A percentile compares a stretch with the other conserved stretches of the same genome.
phyloP scores from a whole-genome alignment of 73 alveolate genomes.

The Effrenium voratum region DNA sequence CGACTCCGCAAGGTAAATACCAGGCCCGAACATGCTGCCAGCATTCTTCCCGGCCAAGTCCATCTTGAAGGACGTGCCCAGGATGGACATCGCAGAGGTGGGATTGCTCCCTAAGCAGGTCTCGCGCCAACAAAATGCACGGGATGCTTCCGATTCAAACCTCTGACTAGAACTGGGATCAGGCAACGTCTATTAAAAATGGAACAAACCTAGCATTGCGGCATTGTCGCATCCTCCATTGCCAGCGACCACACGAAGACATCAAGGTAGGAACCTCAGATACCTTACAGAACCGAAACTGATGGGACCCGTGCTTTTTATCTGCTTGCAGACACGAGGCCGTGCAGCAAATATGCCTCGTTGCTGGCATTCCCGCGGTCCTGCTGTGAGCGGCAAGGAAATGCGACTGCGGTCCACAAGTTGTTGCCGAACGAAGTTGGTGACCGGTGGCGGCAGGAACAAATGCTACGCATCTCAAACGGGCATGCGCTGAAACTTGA shows the following conservation, averaged over 20 bases:
- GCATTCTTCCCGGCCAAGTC: conserved; percentile 76
- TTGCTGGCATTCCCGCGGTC: conserved; percentile 64
- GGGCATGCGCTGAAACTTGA: too few species aligned
- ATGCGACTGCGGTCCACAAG: too few species aligned
- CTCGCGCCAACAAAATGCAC: not conserved
- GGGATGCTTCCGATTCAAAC: not conserved
- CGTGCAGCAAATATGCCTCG: conserved; percentile 58
- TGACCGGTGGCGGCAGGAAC: too few species aligned
- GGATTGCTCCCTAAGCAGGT: conserved; percentile 64
- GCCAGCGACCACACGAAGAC: not conserved
- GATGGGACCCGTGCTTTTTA: too few species aligned
- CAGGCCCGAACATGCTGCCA: conserved; percentile 82
- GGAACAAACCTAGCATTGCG: not conserved
- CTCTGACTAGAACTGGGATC: not conserved
- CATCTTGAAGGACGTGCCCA: conserved; percentile 81
- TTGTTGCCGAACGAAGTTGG: too few species aligned
- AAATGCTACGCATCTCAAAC: too few species aligned
- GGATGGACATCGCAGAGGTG: conserved; percentile 78
- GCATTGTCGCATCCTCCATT: not conserved
- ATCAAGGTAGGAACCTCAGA: too few species aligned
- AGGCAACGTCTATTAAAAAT: not conserved
- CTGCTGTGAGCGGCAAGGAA: not conserved
- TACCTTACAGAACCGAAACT: too few species aligned
- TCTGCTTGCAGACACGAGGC: not conserved
- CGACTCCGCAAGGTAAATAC: conserved; percentile 90